Evolutionary conservation across 2,329 filamentous ascomycete species (phyloP).

Genomic region (Cladosporium austrohemisphaericum): DNA sequence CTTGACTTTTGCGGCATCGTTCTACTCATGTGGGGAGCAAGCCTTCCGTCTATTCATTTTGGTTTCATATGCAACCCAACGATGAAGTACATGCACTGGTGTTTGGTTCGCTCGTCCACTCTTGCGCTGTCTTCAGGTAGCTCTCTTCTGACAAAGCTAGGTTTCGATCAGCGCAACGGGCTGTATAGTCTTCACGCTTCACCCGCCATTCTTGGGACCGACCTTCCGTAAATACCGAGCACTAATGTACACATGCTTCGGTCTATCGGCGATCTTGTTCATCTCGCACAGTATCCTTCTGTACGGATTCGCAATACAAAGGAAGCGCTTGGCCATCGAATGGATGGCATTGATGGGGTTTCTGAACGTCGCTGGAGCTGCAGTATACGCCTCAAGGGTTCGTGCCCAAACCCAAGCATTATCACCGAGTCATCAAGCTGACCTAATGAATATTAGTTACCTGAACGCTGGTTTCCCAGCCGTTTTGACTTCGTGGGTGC

Average conservation of each 20-base stretch:
- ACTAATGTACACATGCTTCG: conserved; percentile 19
- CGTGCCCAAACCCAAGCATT: too few relatives aligned
- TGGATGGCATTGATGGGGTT: conserved; percentile 20
- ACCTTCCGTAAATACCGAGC: conserved; percentile 17
- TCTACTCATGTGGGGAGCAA: conserved; percentile 22
- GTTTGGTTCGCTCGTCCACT: conserved; percentile 13
- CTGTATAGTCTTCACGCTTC: conserved; percentile 19
- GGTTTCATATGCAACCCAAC: conserved; percentile 17
- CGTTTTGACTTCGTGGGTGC: conserved; percentile 21
- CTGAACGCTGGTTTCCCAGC: conserved; percentile 16
- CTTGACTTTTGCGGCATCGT: conserved; percentile 21
- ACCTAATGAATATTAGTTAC: conserved; percentile 13
- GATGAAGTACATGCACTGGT: conserved; percentile 16
- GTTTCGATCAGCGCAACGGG: conserved; percentile 16
- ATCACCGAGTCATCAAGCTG: not conserved
- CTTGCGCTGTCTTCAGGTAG: not conserved
- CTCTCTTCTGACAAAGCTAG: conserved; percentile 3
- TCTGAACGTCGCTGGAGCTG: conserved; percentile 17
- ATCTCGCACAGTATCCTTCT: conserved; percentile 19
- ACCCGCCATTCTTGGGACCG: conserved; percentile 18
- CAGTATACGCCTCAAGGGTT: conserved; percentile 18
- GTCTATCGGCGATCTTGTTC: conserved; percentile 18
- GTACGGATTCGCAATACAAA: conserved; percentile 17
- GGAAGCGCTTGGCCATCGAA: conserved; percentile 15
- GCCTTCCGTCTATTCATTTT: conserved; percentile 20